Evolutionary conservation across 352 stramenopile species (phyloP).

Genomic region (Phytopythium boreale): DNA sequence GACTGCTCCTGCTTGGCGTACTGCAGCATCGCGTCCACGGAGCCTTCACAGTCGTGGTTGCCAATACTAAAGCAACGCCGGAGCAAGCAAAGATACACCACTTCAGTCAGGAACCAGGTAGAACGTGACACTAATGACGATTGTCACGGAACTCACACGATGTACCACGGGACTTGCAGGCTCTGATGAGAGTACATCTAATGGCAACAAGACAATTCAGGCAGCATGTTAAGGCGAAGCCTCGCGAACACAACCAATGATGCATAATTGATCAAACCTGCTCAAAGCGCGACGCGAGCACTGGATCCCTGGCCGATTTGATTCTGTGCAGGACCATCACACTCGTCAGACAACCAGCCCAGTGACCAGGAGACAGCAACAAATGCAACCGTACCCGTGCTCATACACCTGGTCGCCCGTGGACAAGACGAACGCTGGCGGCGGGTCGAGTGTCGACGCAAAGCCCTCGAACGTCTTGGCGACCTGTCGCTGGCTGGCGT

Average conservation of each 20-base stretch:
- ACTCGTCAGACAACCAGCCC: not conserved
- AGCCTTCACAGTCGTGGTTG: constrained; percentile 88
- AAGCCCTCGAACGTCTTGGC: constrained; percentile 61
- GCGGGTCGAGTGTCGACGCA: constrained; percentile 46
- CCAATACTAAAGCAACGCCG: constrained; percentile 46
- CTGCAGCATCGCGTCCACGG: constrained; percentile 73
- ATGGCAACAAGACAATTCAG: not conserved
- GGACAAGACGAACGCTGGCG: constrained; percentile 73
- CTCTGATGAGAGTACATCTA: constrained; percentile 74
- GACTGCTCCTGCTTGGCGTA: constrained; percentile 69
- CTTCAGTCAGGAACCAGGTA: not conserved
- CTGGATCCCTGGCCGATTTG: constrained; percentile 44
- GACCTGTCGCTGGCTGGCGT: constrained; percentile 53
- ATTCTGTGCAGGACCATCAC: constrained; percentile 33
- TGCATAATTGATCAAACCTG: constrained; percentile 26
- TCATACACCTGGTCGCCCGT: constrained; percentile 87
- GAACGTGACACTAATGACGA: not conserved
- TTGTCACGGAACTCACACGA: constrained; percentile 48
- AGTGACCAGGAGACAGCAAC: not conserved
- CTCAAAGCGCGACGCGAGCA: constrained; percentile 73
- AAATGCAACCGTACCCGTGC: constrained; percentile 43
- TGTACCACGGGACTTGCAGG: constrained; percentile 80
- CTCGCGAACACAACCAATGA: not conserved
- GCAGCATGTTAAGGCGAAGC: not conserved
- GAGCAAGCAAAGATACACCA: not conserved